phyloP scores from a whole-genome alignment of 1,284 basidiomycete species.

The Caloboletus inedulis region DNA sequence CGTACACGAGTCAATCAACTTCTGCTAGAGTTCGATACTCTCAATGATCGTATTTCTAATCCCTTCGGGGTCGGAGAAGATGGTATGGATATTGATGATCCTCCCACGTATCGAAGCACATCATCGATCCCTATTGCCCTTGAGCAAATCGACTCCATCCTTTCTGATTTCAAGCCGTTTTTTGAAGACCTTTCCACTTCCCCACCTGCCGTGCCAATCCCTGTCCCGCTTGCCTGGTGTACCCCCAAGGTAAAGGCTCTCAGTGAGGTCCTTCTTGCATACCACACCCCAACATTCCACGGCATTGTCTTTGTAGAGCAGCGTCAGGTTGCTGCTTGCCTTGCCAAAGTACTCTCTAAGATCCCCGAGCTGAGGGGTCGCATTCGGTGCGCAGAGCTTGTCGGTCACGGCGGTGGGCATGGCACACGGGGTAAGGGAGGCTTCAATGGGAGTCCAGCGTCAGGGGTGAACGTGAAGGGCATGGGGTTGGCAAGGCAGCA shows the following conservation, averaged over 20 bases:
- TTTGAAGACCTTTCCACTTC: conserved; percentile 39
- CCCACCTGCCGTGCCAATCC: conserved; percentile 36
- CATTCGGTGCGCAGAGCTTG: conserved; percentile 61
- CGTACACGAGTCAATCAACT: conserved; percentile 45
- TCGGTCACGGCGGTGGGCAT: conserved; percentile 59
- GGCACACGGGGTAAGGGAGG: conserved; percentile 26
- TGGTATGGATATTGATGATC: conserved; percentile 29
- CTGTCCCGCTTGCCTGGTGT: conserved; percentile 55
- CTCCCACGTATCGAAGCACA: conserved; percentile 6
- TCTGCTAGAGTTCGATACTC: conserved; percentile 29
- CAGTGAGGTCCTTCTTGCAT: conserved; percentile 55
- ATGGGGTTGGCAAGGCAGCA: conserved; percentile 54
- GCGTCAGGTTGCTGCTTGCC: conserved; percentile 69
- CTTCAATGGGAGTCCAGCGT: conserved; percentile 1
- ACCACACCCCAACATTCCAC: conserved; percentile 60
- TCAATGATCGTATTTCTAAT: conserved; percentile 13
- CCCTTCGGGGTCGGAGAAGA: conserved; percentile 15
- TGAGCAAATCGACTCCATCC: conserved; percentile 46
- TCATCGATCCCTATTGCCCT: conserved; percentile 38
- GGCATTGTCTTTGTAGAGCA: conserved; percentile 84
- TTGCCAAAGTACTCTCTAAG: conserved; percentile 60
- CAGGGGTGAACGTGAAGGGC: conserved; percentile 37
- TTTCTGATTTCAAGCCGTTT: conserved; percentile 49
- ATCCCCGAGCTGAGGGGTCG: conserved; percentile 54
- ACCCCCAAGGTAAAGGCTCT: conserved; percentile 69